Base-by-base conservation (phyloP, 345 rosid genomes). In the Eucalyptus sp. region DNA sequence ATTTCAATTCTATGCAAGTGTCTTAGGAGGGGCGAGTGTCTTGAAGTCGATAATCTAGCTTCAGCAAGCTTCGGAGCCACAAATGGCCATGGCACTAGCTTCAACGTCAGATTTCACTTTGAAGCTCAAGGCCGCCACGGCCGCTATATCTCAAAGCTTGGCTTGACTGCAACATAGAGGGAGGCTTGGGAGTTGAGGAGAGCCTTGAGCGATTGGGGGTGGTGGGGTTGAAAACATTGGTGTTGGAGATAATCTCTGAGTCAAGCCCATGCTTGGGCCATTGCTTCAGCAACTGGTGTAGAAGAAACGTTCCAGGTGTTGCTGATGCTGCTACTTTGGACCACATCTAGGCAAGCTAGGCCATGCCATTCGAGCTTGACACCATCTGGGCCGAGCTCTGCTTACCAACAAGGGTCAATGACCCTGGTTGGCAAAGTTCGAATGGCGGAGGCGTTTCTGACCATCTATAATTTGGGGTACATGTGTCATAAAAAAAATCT, bases 141-240 rank as follows among this genome's bases (percentile, higher is more conserved):
- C 68, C 8, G 68, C 68, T 12, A 60, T 3, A 60, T 60, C 68
- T 60, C 31, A 93, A 88, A 98, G 97, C 93, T 95, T 98, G 83
- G 97, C 98, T 90, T 95, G 98, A 14, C 99, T 3, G 98, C 98
- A 62, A 96, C 98, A 87, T 97, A 96, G 89, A 96, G 96, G 87
- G 99, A 93, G 81, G 93, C 58, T 87, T 92, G 96, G 43, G 94
- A 95, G 89, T 93, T 92, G 62, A 93, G 88, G 62, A 98, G 93
- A 90, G 93, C 89, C 90, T 93, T 92, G 93, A 96, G 92, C 56
- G 97, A 94, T 89, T 94, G 97, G 88, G 93, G 92, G 64, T 92
- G 94, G 87, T 93, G 94, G 87, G 94, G 83, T 88, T 93, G 92
- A 84, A 96, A 92, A 52, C 90, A 90, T 13, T 90, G 95, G 90